phyloP scores from a whole-genome alignment of 345 rosid genomes.

The Eucalyptus polyanthemos region DNA sequence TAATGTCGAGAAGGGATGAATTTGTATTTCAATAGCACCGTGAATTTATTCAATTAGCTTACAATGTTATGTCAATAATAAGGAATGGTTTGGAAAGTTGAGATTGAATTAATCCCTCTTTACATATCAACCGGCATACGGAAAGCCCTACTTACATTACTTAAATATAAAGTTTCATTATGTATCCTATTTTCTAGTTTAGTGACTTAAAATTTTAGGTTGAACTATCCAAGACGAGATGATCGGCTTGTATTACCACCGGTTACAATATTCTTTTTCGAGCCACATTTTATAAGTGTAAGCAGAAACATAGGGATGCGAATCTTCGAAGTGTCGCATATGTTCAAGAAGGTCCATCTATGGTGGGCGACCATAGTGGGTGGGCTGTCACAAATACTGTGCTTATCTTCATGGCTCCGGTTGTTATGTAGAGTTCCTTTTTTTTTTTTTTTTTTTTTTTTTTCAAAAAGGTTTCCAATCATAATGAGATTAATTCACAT shows the following conservation, averaged over 20 bases:
- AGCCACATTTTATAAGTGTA: no score
- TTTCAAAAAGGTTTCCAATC: no score
- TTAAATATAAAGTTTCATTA: not conserved
- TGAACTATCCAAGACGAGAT: not conserved
- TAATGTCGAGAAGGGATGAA: not conserved
- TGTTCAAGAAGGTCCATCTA: no score
- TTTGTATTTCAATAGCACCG: not conserved
- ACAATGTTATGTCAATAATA: not conserved
- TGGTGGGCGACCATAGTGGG: no score
- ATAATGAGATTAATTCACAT: no score
- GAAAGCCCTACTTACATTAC: not conserved
- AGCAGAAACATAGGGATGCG: no score
- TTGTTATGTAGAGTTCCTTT: no score
- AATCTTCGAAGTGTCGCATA: no score
- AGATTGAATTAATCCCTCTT: not conserved
- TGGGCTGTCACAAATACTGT: no score
- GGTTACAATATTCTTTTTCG: no score
- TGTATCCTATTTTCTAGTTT: not conserved
- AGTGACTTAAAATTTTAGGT: not conserved
- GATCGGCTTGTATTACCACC: not conserved
- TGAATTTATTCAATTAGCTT: not conserved
- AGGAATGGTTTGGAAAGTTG: not conserved
- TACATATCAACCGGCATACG: not conserved
- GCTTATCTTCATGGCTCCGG: no score
- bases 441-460: no score